A percentile compares a stretch with the other conserved stretches of the same genome.
Conservation (phyloP, 116 monocot genomes). For the Posidonia oceanica region DNA sequence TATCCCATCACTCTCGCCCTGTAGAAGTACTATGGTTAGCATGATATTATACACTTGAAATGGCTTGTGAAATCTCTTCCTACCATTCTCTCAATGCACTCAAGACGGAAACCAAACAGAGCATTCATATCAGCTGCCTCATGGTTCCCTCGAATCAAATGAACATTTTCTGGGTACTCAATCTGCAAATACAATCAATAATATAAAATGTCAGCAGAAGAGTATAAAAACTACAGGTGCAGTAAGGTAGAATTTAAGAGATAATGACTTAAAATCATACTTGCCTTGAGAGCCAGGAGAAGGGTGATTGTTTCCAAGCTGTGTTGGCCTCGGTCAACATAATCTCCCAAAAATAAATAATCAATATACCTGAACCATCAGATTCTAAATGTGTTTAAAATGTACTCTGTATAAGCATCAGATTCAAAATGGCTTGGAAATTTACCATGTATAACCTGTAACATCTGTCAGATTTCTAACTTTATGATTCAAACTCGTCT, state of each 20-base stretch:
- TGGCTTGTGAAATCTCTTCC: slow-evolving; percentile 3
- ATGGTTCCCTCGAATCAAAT: slow-evolving; percentile 96
- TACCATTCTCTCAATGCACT: slow-evolving; percentile 99
- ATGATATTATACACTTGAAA: slow-evolving; percentile 1
- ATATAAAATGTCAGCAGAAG: slow-evolving; percentile 1
- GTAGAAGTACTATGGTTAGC: slow-evolving; percentile 12
- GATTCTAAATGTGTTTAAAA: not conserved
- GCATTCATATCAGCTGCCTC: slow-evolving; percentile 99
- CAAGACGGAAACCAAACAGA: slow-evolving; percentile 94
- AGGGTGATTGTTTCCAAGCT: slow-evolving; percentile 95
- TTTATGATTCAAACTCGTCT: no score
- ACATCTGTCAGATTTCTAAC: no score
- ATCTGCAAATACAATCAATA: slow-evolving; percentile 14
- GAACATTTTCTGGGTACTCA: slow-evolving; percentile 87
- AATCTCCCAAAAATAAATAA: slow-evolving; percentile 98
- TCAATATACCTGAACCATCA: slow-evolving; percentile 79
- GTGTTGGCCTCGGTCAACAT: slow-evolving; percentile 99
- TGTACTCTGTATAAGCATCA: not conserved
- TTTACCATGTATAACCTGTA: no score
- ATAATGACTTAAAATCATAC: not conserved
- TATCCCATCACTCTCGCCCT: slow-evolving; percentile 99
- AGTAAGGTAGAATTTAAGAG: not conserved
- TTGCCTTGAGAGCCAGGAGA: slow-evolving; percentile 95
- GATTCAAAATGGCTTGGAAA: not conserved
- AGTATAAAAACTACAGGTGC: no score